These are phyloP conservation scores for Lolium multiflorum DNA, from an alignment of 176 grass and related monocot genomes.

Conservation along the genomic window DNA sequence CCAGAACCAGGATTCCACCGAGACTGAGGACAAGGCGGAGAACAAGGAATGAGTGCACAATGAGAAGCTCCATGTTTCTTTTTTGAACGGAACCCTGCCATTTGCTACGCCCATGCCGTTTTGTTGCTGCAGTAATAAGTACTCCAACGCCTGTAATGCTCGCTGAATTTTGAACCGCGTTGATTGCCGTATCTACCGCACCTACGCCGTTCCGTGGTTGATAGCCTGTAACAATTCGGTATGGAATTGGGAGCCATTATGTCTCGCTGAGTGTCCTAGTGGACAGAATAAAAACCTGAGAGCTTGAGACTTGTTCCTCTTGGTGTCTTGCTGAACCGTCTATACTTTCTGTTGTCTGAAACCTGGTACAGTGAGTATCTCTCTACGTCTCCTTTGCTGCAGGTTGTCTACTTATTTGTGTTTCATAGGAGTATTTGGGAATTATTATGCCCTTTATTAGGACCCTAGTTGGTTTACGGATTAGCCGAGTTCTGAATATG, in stretches of 20 bases:
- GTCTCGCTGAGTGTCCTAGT: neutral
- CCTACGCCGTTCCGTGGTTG: neutral
- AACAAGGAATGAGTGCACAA: conserved; percentile 29
- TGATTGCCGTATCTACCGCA: neutral
- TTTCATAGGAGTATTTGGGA: neutral
- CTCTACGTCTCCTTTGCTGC: too few relatives aligned
- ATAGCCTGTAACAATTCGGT: neutral
- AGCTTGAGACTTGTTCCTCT: neutral
- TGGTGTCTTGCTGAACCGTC: neutral
- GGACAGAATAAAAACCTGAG: conserved; percentile 26
- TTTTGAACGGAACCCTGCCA: neutral
- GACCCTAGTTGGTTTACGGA: neutral
- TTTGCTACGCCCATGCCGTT: neutral
- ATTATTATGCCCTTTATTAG: too few relatives aligned
- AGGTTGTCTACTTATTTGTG: neutral
- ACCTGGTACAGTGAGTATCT: neutral
- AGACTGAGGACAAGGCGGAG: conserved; percentile 43
- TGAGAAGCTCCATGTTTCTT: conserved; percentile 19
- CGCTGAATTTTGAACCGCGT: conserved; percentile 24
- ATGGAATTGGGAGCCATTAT: neutral
- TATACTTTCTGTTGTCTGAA: neutral
- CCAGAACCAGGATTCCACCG: conserved; percentile 39
- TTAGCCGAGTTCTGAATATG: neutral
- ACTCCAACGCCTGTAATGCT: neutral
- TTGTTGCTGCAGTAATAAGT: conserved; percentile 33